Evolutionary conservation across 768 basidiomycete genomes (phyloP).

Genomic region (Russula sp.): DNA sequence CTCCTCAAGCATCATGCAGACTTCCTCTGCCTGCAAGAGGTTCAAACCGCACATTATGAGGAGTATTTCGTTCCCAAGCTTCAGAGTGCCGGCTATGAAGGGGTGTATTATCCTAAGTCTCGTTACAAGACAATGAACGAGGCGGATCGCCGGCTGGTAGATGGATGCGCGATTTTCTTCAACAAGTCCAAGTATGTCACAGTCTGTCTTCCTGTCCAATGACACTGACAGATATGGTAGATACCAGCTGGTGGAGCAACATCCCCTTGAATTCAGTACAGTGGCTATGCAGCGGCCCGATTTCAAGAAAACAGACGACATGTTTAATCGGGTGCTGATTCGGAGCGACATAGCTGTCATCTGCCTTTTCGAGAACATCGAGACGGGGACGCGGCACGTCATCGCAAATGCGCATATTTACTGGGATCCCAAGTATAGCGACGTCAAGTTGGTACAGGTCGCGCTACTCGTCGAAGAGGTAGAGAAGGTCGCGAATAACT

Average conservation of each 20-base stretch:
- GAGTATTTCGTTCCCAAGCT: constrained; percentile 80
- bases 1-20: constrained; percentile 76
- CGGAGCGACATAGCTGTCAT: constrained; percentile 92
- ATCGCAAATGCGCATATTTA: constrained; percentile 87
- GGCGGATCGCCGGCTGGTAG: constrained; percentile 78
- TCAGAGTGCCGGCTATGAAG: constrained; percentile 73
- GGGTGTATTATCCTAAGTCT: constrained; percentile 87
- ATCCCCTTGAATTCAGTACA: constrained; percentile 88
- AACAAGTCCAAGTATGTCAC: constrained; percentile 65
- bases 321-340: constrained; percentile 97
- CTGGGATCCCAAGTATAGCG: constrained; percentile 88
- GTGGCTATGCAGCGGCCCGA: constrained; percentile 89
- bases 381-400: constrained; percentile 81
- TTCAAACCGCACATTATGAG: constrained; percentile 87
- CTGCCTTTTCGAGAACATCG: constrained; percentile 77
- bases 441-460: constrained; percentile 97
- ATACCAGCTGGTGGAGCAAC: constrained; percentile 88
- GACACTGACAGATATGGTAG: constrained; percentile 33
- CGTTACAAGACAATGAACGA: constrained; percentile 90
- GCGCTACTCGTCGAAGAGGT: constrained; percentile 89
- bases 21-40: constrained; percentile 92
- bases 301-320: constrained; percentile 96
- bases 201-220: neutral
- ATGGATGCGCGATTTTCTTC: constrained; percentile 96
- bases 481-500: constrained; percentile 79